Base-by-base conservation (phyloP, 371 early-diverging fungal genomes). In the Mortierella sp. region DNA sequence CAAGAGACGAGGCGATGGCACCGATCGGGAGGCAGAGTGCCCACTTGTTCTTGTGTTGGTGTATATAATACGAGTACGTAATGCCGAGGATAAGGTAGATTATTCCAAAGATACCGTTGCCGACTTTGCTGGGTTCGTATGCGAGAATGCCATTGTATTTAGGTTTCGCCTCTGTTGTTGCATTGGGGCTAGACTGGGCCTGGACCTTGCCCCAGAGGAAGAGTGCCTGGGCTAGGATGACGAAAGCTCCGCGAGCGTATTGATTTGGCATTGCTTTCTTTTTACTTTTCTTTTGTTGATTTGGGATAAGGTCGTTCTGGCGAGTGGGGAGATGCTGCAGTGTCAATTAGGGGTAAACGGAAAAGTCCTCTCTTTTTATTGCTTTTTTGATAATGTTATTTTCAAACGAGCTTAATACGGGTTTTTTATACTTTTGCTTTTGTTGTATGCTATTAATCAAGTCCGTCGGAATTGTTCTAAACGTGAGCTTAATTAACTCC, bases 1-100 rank as follows among this genome's bases (percentile, higher is more conserved):
- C 77, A 20, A 68, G 0, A 10, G 68, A n/a, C 24, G 68, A 77
- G 14, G 64, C 62, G 22, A 77, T 12, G 51, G 77, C 72, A 16
- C 72, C 77, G 32, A 70, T 40, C 28, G 77, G 77, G 0, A 77
- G 64, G 49, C 77, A 77, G 24, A 77, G 24, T 14, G 77, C 77
- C 77, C 77, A 77, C 16, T 60, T 71, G 61, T 58, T 24, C 10
- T 60, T 66, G 37, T 64, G 67, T 30, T 51, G 60, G 64, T 14
- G 0, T 35, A 68, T 60, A 30, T 64, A 16, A 58, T 43, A 68
- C 0, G 26, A 59, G 61, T 67, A 72, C 5, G 35, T 2, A 4
- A 58, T 0, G 11, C 72, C 61, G 2, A 58, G 60, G 72, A 77
- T 26, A 16, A 66, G 37, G 72, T 77, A 77, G n/a, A 71, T 0